Conservation (phyloP, 257 asterid species). For the Solanum sparsipilum region DNA sequence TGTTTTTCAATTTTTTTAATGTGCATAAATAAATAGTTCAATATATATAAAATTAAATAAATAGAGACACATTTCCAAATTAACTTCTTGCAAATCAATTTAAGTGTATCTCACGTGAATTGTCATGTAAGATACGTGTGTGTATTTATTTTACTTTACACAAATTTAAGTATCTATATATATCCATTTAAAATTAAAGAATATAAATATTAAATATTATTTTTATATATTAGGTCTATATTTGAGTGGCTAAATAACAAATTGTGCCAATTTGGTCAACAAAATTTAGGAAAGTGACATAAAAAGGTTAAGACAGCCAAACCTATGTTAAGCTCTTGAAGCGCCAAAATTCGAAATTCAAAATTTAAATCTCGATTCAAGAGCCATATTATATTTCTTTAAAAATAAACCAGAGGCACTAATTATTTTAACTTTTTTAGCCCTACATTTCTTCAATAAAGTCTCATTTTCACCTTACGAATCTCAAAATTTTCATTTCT, state of each 20-base stretch:
- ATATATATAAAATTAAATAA: accelerated
- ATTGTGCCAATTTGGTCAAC: neutral
- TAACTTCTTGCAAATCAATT: no score
- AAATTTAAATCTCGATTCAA: neutral
- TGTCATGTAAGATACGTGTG: accelerated
- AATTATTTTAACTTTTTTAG: neutral
- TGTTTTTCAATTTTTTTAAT: no score
- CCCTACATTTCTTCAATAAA: neutral
- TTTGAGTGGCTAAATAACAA: neutral
- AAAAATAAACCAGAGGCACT: neutral
- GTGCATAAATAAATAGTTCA: neutral
- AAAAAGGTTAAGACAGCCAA: neutral
- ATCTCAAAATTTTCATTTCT: neutral
- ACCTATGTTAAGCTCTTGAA: neutral
- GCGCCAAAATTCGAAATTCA: neutral
- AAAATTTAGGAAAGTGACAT: neutral
- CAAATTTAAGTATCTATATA: neutral
- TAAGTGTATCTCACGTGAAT: neutral
- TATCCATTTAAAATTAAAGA: accelerated
- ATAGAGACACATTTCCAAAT: no score
- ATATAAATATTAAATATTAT: accelerated
- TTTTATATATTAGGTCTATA: neutral
- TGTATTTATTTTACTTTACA: neutral
- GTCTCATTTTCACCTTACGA: neutral
- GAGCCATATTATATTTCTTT: neutral